phyloP scores from a whole-genome alignment of 1,284 basidiomycete genomes.

The Agroathelia rolfsii region DNA sequence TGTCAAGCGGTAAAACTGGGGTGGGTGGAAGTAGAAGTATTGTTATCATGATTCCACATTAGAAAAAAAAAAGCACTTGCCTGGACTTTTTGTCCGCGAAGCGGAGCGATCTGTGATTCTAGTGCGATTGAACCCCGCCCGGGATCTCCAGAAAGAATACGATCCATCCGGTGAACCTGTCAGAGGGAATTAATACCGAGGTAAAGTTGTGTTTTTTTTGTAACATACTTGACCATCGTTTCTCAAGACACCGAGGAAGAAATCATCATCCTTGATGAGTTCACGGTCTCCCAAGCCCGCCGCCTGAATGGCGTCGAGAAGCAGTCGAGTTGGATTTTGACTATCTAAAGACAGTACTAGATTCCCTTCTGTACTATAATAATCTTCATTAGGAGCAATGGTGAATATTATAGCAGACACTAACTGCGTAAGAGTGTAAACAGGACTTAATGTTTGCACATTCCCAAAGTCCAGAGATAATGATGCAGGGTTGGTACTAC shows the following conservation, averaged over 20 bases:
- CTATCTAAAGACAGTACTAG: constrained; percentile 57
- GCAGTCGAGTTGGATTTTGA: constrained; percentile 60
- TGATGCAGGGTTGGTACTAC: constrained; percentile 15
- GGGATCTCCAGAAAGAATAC: constrained; percentile 72
- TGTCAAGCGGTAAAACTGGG: constrained; percentile 1
- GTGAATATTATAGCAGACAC: constrained; percentile 1
- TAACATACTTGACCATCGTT: constrained; percentile 16
- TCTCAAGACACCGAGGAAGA: constrained; percentile 46
- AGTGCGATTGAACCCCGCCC: constrained; percentile 68
- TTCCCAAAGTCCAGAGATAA: constrained; percentile 38
- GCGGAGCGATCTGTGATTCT: constrained; percentile 51
- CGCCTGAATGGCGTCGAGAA: constrained; percentile 50
- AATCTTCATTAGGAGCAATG: too few relatives aligned
- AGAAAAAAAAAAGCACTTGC: constrained; percentile 26
- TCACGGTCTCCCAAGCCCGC: constrained; percentile 22
- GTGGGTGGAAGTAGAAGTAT: constrained; percentile 10
- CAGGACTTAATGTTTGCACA: constrained; percentile 40
- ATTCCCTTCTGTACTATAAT: constrained; percentile 78
- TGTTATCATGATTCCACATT: too few relatives aligned
- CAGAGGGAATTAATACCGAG: not conserved
- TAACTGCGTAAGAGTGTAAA: constrained; percentile 50
- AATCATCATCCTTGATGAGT: constrained; percentile 56
- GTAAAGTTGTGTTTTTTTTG: not conserved
- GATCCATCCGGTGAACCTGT: constrained; percentile 38
- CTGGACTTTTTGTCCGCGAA: constrained; percentile 48